These are phyloP conservation scores for Heliosperma pusillum DNA, from an alignment of 148 eudicot genomes.

Conservation along the genomic window DNA sequence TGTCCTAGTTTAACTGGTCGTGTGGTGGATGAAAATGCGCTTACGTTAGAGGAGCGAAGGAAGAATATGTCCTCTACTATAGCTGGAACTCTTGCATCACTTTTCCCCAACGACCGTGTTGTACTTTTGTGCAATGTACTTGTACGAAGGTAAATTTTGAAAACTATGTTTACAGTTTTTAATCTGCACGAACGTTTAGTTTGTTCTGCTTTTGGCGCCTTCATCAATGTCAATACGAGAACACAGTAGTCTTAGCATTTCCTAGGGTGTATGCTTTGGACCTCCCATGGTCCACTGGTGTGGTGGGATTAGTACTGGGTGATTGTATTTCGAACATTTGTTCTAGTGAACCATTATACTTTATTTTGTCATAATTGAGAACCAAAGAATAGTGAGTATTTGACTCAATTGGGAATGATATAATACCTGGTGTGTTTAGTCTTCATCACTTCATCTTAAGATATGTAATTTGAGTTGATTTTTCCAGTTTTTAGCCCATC, in stretches of 20 bases:
- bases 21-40: constrained; percentile 69
- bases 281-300: background rate
- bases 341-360: background rate
- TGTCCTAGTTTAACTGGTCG: constrained; percentile 77
- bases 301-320: background rate
- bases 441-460: background rate
- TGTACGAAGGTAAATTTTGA: constrained; percentile 60
- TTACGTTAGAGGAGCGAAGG: constrained; percentile 70
- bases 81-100: constrained; percentile 61
- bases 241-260: background rate
- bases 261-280: background rate
- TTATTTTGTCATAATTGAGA: background rate
- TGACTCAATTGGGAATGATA: background rate
- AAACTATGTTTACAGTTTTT: background rate
- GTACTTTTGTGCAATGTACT: constrained; percentile 79
- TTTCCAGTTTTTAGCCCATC: background rate
- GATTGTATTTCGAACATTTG: background rate
- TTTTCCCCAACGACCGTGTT: constrained; percentile 80
- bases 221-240: background rate
- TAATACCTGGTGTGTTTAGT: background rate
- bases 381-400: background rate
- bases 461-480: background rate
- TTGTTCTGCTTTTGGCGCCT: constrained; percentile 2
- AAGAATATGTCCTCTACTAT: constrained; percentile 62
- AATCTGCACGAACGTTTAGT: background rate